These are phyloP conservation scores for Alternaria gansuensis DNA, from an alignment of 2,329 filamentous ascomycete species.

Conservation along the genomic window DNA sequence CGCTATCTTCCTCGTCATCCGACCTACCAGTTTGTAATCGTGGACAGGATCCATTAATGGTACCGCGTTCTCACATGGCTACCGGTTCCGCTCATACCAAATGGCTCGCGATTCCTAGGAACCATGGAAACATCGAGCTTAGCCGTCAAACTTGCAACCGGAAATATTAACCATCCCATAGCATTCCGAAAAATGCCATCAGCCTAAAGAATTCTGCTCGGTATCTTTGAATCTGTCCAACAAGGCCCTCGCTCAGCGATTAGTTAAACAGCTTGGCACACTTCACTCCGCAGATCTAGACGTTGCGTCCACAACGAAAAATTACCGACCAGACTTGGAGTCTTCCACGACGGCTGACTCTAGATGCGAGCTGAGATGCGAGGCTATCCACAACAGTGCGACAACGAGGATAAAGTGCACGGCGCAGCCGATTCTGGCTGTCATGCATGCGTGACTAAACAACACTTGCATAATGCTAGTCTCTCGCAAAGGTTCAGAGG, in stretches of 20 bases:
- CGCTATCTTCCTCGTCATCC: conserved; percentile 13
- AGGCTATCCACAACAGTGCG: conserved; percentile 13
- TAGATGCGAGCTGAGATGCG: conserved; percentile 17
- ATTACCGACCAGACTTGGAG: conserved; percentile 11
- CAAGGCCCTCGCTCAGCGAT: conserved; percentile 4
- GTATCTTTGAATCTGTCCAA: background rate
- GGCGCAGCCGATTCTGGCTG: conserved; percentile 4
- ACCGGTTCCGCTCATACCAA: conserved; percentile 10
- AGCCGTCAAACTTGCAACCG: conserved; percentile 1
- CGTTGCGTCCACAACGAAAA: conserved; percentile 8
- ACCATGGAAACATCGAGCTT: conserved; percentile 9
- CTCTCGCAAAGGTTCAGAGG: conserved; percentile 8
- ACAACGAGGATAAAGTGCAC: conserved; percentile 7
- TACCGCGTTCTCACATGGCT: conserved; percentile 14
- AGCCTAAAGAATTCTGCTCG: background rate
- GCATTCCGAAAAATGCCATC: conserved; percentile 1
- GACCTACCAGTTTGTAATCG: conserved; percentile 13
- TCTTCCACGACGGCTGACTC: conserved; percentile 13
- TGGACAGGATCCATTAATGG: conserved; percentile 1
- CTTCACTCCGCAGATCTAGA: conserved; percentile 6
- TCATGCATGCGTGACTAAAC: conserved; percentile 8
- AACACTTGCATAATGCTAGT: conserved; percentile 15
- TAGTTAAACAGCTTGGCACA: conserved; percentile 4
- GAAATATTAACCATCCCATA: conserved; percentile 4
- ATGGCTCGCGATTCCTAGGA: background rate